Conservation (phyloP, 2,329 filamentous ascomycete species). For the Xylariales sp. region DNA sequence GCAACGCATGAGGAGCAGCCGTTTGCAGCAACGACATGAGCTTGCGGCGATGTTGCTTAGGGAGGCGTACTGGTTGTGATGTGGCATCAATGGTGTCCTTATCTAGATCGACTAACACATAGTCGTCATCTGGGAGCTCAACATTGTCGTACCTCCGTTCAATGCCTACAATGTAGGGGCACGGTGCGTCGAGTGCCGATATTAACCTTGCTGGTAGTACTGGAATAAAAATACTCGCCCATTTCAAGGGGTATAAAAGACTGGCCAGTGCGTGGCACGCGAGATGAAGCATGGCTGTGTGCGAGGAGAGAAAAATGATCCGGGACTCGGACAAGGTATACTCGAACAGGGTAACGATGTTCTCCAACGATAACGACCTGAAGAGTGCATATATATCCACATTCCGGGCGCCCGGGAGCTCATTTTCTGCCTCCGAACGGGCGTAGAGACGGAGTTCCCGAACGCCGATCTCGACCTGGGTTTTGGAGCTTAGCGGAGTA, state of each 20-base stretch:
- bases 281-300: conserved; percentile 93
- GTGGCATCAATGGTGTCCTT: conserved; percentile 86
- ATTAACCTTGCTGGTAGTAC: conserved; percentile 82
- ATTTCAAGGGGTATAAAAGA: conserved; percentile 84
- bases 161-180: conserved; percentile 94
- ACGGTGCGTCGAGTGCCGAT: conserved; percentile 88
- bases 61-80: conserved; percentile 69
- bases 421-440: conserved; percentile 86
- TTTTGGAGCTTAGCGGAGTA: conserved; percentile 87
- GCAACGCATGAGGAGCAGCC: conserved; percentile 83
- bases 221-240: conserved; percentile 92
- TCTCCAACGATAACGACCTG: conserved; percentile 81
- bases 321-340: conserved; percentile 89
- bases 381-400: conserved; percentile 93
- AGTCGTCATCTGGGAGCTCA: conserved; percentile 89
- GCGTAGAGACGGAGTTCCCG: conserved; percentile 89
- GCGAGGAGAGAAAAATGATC: conserved; percentile 93
- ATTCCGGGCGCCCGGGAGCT: conserved; percentile 85
- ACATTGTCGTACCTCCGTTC: conserved; percentile 86
- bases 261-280: conserved; percentile 83
- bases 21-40: conserved; percentile 82
- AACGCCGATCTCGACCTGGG: conserved; percentile 87
- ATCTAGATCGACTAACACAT: conserved; percentile 90
- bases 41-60: conserved; percentile 86
- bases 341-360: conserved; percentile 89